Evolutionary conservation across 805 yeast species (phyloP).

Genomic region (Myxozyma monticola): DNA sequence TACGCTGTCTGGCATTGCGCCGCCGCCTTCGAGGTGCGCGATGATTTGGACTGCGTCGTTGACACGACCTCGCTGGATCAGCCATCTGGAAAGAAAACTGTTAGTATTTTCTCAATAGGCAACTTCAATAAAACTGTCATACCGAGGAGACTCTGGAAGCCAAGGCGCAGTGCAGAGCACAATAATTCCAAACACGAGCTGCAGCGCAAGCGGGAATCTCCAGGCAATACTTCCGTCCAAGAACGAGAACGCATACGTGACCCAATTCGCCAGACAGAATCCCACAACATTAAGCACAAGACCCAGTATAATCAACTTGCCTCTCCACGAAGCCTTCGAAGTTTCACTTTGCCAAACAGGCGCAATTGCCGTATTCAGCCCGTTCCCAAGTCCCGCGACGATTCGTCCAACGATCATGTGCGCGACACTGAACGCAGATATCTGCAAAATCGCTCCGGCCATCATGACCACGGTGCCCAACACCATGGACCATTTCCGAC

Average conservation of each 20-base stretch:
- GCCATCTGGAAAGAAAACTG: too few species aligned
- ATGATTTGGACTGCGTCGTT: conserved; percentile 50
- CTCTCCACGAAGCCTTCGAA: conserved; percentile 65
- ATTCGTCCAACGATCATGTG: conserved; percentile 76
- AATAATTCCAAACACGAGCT: conserved; percentile 59
- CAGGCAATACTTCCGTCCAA: conserved; percentile 50
- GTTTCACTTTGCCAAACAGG: conserved; percentile 82
- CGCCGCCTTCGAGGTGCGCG: conserved; percentile 36
- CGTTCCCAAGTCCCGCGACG: conserved; percentile 72
- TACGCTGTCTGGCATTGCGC: conserved; percentile 39
- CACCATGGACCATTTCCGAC: conserved; percentile 65
- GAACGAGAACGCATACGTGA: conserved; percentile 68
- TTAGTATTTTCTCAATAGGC: too few species aligned
- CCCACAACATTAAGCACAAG: conserved; percentile 69
- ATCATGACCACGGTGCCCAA: conserved; percentile 57
- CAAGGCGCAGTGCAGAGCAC: conserved; percentile 52
- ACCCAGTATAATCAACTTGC: conserved; percentile 65
- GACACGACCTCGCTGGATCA: conserved; percentile 66
- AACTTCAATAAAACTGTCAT: too few species aligned
- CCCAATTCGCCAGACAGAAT: conserved; percentile 67
- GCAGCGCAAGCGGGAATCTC: conserved; percentile 80
- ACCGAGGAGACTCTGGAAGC: conserved; percentile 87
- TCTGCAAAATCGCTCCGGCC: conserved; percentile 60
- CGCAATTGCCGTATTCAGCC: conserved; percentile 71
- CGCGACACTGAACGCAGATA: conserved; percentile 57